These are phyloP conservation scores for Coffea canephora DNA, from an alignment of 257 asterid species.

Conservation along the genomic window DNA sequence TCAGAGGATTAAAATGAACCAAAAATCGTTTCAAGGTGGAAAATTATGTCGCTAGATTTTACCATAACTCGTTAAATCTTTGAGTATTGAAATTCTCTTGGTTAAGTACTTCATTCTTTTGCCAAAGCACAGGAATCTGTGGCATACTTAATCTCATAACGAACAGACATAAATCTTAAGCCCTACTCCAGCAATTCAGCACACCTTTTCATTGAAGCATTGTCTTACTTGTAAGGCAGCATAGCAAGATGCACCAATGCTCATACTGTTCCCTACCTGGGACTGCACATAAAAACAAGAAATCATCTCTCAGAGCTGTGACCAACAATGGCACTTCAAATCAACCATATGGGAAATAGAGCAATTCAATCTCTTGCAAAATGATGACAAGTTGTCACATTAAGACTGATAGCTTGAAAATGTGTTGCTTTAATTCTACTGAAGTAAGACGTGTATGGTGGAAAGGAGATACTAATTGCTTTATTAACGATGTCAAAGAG, in stretches of 20 bases:
- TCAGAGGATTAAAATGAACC: background rate
- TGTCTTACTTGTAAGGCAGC: background rate
- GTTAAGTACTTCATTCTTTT: background rate
- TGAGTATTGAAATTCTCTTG: background rate
- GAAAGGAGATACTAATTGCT: too few relatives aligned
- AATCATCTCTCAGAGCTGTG: background rate
- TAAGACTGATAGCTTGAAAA: background rate
- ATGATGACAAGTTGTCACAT: background rate
- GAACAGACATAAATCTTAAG: too few relatives aligned
- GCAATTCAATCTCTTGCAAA: background rate
- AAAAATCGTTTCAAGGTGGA: too few relatives aligned
- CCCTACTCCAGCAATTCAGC: background rate
- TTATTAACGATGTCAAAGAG: too few relatives aligned
- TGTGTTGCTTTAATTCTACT: background rate
- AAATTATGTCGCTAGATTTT: too few relatives aligned
- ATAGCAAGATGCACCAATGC: background rate
- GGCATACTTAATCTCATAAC: background rate
- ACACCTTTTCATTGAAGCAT: background rate
- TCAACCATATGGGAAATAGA: background rate
- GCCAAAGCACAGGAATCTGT: background rate
- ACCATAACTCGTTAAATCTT: background rate
- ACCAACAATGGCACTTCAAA: background rate
- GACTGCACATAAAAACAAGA: background rate
- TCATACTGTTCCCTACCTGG: background rate
- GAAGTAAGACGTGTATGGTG: too few relatives aligned